phyloP scores from a whole-genome alignment of 2,329 filamentous ascomycete genomes.

The Plectosphaerella cucumerina region DNA sequence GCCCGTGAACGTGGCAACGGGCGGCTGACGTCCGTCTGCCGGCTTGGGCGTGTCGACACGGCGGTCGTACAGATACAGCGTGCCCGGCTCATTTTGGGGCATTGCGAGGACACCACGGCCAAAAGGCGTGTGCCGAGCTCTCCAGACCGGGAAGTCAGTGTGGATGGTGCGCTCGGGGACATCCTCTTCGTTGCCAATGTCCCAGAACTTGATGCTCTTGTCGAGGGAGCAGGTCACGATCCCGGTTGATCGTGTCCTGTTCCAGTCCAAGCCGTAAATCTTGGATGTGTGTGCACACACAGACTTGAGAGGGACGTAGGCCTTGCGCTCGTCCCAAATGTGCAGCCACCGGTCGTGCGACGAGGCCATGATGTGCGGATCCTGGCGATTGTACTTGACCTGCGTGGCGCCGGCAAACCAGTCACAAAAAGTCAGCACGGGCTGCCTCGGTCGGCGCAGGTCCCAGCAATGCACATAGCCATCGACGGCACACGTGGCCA shows the following conservation, averaged over 20 bases:
- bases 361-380: conserved; percentile 82
- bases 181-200: conserved; percentile 61
- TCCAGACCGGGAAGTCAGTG: conserved; percentile 85
- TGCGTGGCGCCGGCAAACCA: conserved; percentile 93
- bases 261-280: conserved; percentile 96
- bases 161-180: conserved; percentile 71
- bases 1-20: conserved; percentile 55
- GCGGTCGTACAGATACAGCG: conserved; percentile 80
- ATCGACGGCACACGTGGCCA: conserved; percentile 89
- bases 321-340: conserved; percentile 85
- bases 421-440: conserved; percentile 79
- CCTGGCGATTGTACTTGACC: conserved; percentile 89
- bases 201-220: conserved; percentile 91
- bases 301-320: conserved; percentile 72
- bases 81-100: conserved; percentile 83
- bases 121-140: conserved; percentile 87
- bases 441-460: conserved; percentile 67
- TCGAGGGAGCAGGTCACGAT: conserved; percentile 88
- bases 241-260: conserved; percentile 66
- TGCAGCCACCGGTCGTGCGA: conserved; percentile 84
- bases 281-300: conserved; percentile 88
- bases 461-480: conserved; percentile 95
- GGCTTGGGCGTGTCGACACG: conserved; percentile 41
- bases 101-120: conserved; percentile 82
- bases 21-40: conserved; percentile 38